phyloP scores from a whole-genome alignment of 352 stramenopile genomes.

The Peronosclerospora sorghi region DNA sequence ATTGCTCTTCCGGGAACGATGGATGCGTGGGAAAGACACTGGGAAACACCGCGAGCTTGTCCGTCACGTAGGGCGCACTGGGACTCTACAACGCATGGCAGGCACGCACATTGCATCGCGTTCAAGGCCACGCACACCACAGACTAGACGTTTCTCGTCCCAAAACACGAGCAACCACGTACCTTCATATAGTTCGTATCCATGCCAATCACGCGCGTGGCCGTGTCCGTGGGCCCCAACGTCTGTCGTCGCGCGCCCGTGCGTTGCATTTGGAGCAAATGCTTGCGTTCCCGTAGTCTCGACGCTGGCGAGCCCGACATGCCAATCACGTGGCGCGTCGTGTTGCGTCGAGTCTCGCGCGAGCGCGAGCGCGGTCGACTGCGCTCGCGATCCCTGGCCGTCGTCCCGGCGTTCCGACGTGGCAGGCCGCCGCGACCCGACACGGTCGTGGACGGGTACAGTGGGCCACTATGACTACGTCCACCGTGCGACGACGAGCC shows the following conservation, averaged over 20 bases:
- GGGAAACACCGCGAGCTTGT: conserved; percentile 53
- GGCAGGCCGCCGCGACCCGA: conserved; percentile 21
- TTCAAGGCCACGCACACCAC: too few species aligned
- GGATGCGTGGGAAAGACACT: conserved; percentile 69
- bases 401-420: conserved; percentile 28
- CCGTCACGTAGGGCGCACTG: conserved; percentile 49
- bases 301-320: conserved; percentile 36
- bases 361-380: conserved; percentile 29
- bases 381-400: conserved; percentile 23
- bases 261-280: conserved; percentile 69
- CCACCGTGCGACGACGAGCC: conserved; percentile 15
- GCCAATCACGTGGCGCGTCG: conserved; percentile 31
- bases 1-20: conserved; percentile 73
- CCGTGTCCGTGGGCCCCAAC: conserved; percentile 37
- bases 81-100: conserved; percentile 29
- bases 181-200: conserved; percentile 72
- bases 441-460: conserved; percentile 15
- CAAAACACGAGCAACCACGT: neutral
- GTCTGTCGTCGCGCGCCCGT: conserved; percentile 34
- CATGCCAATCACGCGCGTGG: conserved; percentile 48
- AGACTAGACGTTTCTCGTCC: neutral
- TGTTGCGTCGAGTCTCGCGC: conserved; percentile 19
- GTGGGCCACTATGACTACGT: conserved; percentile 2
- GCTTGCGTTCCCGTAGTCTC: conserved; percentile 53
- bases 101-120: neutral